Percentiles rank a stretch among this genome's conserved stretches.
Evolutionary conservation across 495 filamentous ascomycete species (phyloP).

Genomic region (Penicillium roqueforti): DNA sequence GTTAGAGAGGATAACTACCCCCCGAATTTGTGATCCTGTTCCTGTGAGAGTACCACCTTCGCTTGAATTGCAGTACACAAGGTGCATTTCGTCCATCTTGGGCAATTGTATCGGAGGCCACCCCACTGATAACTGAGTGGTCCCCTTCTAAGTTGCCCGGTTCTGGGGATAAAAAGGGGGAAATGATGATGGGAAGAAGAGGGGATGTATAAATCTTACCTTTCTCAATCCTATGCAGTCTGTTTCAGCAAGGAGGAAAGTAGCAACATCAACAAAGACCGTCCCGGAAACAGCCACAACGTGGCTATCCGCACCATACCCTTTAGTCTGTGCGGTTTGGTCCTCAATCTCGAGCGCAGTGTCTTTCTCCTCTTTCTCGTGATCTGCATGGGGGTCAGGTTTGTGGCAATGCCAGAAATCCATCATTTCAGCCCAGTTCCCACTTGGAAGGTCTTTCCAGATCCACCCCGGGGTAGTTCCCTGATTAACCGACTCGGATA

Average conservation of each 20-base stretch:
- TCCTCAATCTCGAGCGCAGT: conserved; percentile 28
- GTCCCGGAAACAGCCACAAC: conserved; percentile 59
- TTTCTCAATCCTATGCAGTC: conserved; percentile 58
- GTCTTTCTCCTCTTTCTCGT: conserved; percentile 28
- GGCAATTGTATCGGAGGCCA: conserved; percentile 91
- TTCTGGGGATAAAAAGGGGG: not conserved
- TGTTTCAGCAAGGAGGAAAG: conserved; percentile 59
- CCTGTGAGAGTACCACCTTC: conserved; percentile 11
- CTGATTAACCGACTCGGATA: not conserved
- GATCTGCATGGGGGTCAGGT: conserved; percentile 52
- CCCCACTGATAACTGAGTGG: conserved; percentile 51
- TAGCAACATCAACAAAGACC: conserved; percentile 77
- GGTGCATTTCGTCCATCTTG: conserved; percentile 51
- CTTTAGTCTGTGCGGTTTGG: conserved; percentile 52
- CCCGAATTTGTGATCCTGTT: conserved; percentile 12
- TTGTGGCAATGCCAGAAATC: conserved; percentile 99
- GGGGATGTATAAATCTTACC: conserved; percentile 49
- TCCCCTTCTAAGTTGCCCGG: conserved; percentile 86
- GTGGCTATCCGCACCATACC: conserved; percentile 69
- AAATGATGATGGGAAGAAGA: conserved; percentile 10
- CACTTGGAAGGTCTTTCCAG: conserved; percentile 96
- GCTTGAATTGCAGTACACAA: conserved; percentile 17
- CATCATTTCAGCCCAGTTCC: conserved; percentile 99
- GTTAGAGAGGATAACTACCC: conserved; percentile 34
- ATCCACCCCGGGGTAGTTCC: conserved; percentile 24